Conservation (phyloP, 805 yeast genomes). For the Candida quercuum region DNA sequence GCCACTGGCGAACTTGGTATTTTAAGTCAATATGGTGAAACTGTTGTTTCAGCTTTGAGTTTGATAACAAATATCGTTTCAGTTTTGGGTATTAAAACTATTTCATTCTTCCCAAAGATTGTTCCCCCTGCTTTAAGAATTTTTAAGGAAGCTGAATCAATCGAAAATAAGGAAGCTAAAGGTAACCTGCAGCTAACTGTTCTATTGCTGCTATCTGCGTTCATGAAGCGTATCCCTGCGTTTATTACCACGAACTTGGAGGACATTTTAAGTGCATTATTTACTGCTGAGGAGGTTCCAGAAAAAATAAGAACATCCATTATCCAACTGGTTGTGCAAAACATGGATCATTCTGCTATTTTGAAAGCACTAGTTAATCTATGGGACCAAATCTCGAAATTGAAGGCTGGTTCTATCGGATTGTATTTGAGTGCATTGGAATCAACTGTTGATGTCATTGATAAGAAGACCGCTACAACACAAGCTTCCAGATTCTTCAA, state of each 20-base stretch:
- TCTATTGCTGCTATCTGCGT: constrained; percentile 64
- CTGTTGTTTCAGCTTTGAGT: constrained; percentile 67
- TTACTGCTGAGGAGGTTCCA: constrained; percentile 54
- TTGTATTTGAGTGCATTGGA: constrained; percentile 66
- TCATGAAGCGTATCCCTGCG: constrained; percentile 79
- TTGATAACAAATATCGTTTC: constrained; percentile 66
- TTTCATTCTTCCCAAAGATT: constrained; percentile 81
- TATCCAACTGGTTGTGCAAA: constrained; percentile 54
- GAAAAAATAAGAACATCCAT: constrained; percentile 56
- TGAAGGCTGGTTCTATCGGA: constrained; percentile 50
- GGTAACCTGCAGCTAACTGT: constrained; percentile 60
- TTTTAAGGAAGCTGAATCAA: constrained; percentile 34
- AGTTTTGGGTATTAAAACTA: constrained; percentile 77
- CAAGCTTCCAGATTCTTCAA: constrained; percentile 64
- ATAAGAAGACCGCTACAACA: constrained; percentile 69
- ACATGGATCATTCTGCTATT: constrained; percentile 61
- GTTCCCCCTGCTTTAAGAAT: constrained; percentile 67
- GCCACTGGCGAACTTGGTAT: constrained; percentile 53
- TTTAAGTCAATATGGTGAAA: constrained; percentile 47
- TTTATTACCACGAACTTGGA: constrained; percentile 68
- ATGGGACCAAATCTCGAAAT: constrained; percentile 45
- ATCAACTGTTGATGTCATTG: constrained; percentile 56
- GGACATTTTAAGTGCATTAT: constrained; percentile 53
- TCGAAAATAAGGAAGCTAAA: constrained; percentile 23
- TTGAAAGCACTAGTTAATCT: constrained; percentile 54